Evolutionary conservation across 2,329 filamentous ascomycete genomes (phyloP).

Genomic region (Cordyceps sp.): DNA sequence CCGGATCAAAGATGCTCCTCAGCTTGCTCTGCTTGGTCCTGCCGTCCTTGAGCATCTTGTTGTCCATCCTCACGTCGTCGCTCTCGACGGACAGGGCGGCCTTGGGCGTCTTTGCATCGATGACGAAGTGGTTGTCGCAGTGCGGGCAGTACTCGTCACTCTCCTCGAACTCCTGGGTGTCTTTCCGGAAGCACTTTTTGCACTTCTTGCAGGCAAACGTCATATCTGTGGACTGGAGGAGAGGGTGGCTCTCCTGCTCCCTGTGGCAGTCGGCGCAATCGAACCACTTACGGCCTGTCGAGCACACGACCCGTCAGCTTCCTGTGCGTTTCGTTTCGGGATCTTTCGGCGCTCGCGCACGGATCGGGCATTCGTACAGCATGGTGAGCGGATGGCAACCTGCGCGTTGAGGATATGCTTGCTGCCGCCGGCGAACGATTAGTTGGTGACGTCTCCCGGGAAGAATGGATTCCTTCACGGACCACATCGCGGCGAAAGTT

Average conservation of each 20-base stretch:
- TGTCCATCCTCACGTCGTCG: slow-evolving; percentile 74
- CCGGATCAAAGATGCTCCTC: slow-evolving; percentile 59
- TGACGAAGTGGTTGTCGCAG: slow-evolving; percentile 96
- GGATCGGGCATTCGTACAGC: slow-evolving; percentile 55
- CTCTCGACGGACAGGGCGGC: slow-evolving; percentile 75
- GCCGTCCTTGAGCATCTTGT: slow-evolving; percentile 86
- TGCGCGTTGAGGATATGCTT: slow-evolving; percentile 98
- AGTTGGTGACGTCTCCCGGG: too few relatives aligned
- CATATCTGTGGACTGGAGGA: slow-evolving; percentile 74
- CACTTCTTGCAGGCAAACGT: slow-evolving; percentile 97
- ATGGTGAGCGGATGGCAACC: slow-evolving; percentile 86
- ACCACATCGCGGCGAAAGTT: background rate
- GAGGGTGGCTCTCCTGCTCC: slow-evolving; percentile 61
- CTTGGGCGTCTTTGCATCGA: slow-evolving; percentile 76
- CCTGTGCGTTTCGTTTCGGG: background rate
- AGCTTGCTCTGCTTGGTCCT: slow-evolving; percentile 44
- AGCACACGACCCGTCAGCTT: background rate
- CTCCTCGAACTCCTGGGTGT: slow-evolving; percentile 83
- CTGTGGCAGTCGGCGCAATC: slow-evolving; percentile 91
- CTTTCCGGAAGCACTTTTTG: slow-evolving; percentile 94
- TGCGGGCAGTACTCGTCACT: slow-evolving; percentile 97
- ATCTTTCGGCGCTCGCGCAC: too few relatives aligned
- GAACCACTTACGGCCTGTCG: slow-evolving; percentile 83
- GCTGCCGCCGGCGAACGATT: too few relatives aligned
- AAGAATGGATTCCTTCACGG: too few relatives aligned